phyloP scores from a whole-genome alignment of 805 yeast genomes.

The Torulaspora maleeae region DNA sequence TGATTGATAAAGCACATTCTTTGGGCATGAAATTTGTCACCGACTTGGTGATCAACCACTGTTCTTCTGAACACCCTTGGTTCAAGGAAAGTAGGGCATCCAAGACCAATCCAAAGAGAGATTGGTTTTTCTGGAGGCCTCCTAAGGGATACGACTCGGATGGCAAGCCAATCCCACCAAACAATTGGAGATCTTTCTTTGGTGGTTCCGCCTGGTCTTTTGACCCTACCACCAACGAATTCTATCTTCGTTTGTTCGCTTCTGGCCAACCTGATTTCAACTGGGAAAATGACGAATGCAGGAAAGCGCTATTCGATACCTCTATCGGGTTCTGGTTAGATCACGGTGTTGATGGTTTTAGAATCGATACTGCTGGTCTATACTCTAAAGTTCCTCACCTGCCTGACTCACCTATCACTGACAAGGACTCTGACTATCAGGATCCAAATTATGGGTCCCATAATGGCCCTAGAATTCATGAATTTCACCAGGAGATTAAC shows the following conservation, averaged over 20 bases:
- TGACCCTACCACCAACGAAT: conserved; percentile 49
- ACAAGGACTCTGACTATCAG: conserved; percentile 41
- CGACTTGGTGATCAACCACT: too few species aligned
- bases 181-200: too few species aligned
- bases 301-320: conserved; percentile 39
- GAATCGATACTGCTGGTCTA: conserved; percentile 53
- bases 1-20: too few species aligned
- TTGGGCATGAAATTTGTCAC: too few species aligned
- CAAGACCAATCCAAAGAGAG: too few species aligned
- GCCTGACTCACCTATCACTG: conserved; percentile 47
- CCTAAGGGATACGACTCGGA: too few species aligned
- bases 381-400: conserved; percentile 45
- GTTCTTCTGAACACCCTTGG: too few species aligned
- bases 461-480: conserved; percentile 55
- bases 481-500: conserved; percentile 51
- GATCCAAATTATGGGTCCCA: conserved; percentile 34
- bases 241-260: conserved; percentile 52
- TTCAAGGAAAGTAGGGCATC: too few species aligned
- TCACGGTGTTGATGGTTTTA: conserved; percentile 54
- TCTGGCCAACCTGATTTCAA: conserved; percentile 54
- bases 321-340: conserved; percentile 52
- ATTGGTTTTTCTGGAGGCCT: too few species aligned
- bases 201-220: too few species aligned
- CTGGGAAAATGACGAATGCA: conserved; percentile 46
- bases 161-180: too few species aligned